Evolutionary conservation across 495 filamentous ascomycete genomes (phyloP), one percentile per base, ranked within the genome.

Genomic region (Penicillium atrosanguineum): DNA sequence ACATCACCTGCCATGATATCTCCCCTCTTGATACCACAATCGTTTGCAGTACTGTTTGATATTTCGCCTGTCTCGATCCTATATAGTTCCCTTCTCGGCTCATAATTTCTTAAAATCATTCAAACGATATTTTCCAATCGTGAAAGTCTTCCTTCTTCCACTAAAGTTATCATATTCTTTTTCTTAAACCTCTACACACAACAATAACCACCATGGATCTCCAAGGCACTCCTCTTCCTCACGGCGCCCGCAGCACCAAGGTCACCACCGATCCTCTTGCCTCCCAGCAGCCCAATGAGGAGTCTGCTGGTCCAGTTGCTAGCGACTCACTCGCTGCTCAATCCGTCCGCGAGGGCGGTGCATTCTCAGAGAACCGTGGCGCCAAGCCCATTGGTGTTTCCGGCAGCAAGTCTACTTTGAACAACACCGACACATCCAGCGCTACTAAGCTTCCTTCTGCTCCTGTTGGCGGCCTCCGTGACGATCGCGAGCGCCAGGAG

Each of bases 311-410:
- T 51, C 68, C 80, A 40, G 63, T 87, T 12, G 67, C 80, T 28
- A 80, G 75, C 42, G 85, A 87, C 69, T 87, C 83, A 34, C 80
- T 88, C 29, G 85, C 85, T 28, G 84, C 78, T 41, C 81, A 87
- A 56, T 87, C 85, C 12, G 64, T 76, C 46, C 67, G 71, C 37
- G 43, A 59, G 15, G 77, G 77, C 43, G 83, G 83, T 51, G 62
- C 60, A 26, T 87, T 83, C 70, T 67, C 67, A 29, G 62, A 72
- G 40, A 82, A 84, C 69, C 73, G 75, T 12, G 66, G 77, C 31
- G 72, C 76, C 9, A 70, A 78, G 34, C 77, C 81, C 19, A 65
- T 75, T 47, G 66, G 70, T 14, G 75, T 82, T 43, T 69, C 71
- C 4, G 73, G 77, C 47, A 50, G 48, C 45, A 64, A 74, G 43